A percentile compares a stretch with the other conserved stretches of the same genome.
Evolutionary conservation across 2,329 filamentous ascomycete species (phyloP).

Genomic region (Cladosporium velox): DNA sequence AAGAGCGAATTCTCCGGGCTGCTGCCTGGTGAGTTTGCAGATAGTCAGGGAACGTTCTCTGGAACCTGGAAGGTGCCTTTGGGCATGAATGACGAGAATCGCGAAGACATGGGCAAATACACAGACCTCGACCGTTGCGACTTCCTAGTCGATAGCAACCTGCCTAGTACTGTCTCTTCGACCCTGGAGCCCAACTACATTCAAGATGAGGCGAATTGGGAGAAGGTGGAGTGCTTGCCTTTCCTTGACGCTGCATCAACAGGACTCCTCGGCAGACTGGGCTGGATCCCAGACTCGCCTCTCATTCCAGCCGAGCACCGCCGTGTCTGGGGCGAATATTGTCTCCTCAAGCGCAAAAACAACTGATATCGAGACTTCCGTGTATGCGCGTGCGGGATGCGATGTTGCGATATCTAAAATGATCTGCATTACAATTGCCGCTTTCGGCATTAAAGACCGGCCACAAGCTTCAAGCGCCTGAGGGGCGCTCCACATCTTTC

Average conservation of each 20-base stretch:
- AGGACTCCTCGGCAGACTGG: slow-evolving; percentile 68
- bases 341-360: slow-evolving; percentile 64
- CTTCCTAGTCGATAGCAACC: slow-evolving; percentile 86
- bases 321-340: slow-evolving; percentile 86
- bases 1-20: slow-evolving; percentile 87
- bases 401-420: background rate
- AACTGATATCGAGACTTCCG: background rate
- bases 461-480: slow-evolving; percentile 6
- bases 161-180: slow-evolving; percentile 62
- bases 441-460: slow-evolving; percentile 17
- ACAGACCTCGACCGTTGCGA: slow-evolving; percentile 71
- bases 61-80: slow-evolving; percentile 80
- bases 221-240: slow-evolving; percentile 69
- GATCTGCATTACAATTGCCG: slow-evolving; percentile 1
- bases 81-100: slow-evolving; percentile 90
- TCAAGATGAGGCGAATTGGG: slow-evolving; percentile 73
- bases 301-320: slow-evolving; percentile 69
- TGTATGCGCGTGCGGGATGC: background rate
- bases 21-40: slow-evolving; percentile 85
- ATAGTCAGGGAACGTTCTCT: slow-evolving; percentile 71
- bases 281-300: slow-evolving; percentile 77
- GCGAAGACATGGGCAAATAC: slow-evolving; percentile 87
- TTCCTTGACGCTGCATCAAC: slow-evolving; percentile 83
- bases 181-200: slow-evolving; percentile 79
- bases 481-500: slow-evolving; percentile 20